phyloP scores from a whole-genome alignment of 257 asterid species.

The Anisodus acutangulus region DNA sequence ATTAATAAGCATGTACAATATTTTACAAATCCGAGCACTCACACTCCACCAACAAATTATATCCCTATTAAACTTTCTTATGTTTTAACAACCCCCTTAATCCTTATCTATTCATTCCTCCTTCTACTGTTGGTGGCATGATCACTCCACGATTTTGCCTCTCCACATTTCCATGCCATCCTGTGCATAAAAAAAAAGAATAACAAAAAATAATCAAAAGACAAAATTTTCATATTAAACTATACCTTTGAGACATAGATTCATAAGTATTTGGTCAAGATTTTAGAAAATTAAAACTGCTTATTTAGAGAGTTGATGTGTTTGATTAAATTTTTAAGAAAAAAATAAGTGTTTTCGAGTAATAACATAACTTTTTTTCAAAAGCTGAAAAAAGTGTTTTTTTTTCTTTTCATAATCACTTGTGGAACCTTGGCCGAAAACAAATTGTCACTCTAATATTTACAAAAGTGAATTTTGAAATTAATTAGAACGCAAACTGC shows the following conservation, averaged over 20 bases:
- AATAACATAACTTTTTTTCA: too few species aligned
- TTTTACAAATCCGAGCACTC: background rate
- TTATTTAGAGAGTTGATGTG: too few species aligned
- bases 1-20: background rate
- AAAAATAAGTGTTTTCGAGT: too few species aligned
- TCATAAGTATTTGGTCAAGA: background rate
- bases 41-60: background rate
- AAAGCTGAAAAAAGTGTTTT: too few species aligned
- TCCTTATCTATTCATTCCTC: slow-evolving; percentile 62
- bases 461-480: background rate
- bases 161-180: slow-evolving; percentile 89
- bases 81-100: background rate
- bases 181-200: slow-evolving; percentile 33
- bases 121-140: slow-evolving; percentile 55
- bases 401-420: too few species aligned
- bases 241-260: background rate
- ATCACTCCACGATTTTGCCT: slow-evolving; percentile 56
- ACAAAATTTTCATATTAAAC: background rate
- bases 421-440: too few species aligned
- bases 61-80: background rate
- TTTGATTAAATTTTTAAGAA: too few species aligned
- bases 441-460: too few species aligned
- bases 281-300: too few species aligned
- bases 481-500: too few species aligned
- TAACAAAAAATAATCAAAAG: background rate